Conservation (phyloP, 2,329 filamentous ascomycete species). For the Fusarium xyrophilum region DNA sequence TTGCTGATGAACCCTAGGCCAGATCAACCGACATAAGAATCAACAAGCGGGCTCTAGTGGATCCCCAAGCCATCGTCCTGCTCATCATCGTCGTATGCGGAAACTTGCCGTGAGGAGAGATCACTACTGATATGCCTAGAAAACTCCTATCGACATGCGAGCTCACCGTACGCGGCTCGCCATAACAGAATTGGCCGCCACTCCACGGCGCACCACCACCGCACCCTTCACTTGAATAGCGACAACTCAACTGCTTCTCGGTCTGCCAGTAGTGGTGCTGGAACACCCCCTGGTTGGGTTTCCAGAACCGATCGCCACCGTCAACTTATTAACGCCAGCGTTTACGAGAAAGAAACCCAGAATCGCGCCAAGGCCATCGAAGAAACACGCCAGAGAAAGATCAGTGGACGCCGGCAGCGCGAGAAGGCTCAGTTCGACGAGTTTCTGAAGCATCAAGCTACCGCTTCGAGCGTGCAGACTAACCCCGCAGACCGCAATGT, state of each 20-base stretch:
- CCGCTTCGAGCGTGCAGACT: constrained; percentile 24
- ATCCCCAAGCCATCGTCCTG: constrained; percentile 38
- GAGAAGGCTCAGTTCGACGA: constrained; percentile 65
- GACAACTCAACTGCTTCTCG: constrained; percentile 48
- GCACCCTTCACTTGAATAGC: constrained; percentile 70
- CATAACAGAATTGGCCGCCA: constrained; percentile 49
- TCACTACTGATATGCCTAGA: constrained; percentile 37
- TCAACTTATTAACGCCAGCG: constrained; percentile 80
- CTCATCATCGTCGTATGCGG: constrained; percentile 49
- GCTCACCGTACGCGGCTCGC: constrained; percentile 46
- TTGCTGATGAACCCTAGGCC: constrained; percentile 58
- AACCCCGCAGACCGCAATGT: constrained; percentile 58
- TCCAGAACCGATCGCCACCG: constrained; percentile 77
- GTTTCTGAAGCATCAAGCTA: constrained; percentile 44
- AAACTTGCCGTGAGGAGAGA: neutral
- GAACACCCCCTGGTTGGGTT: constrained; percentile 61
- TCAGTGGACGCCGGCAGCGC: constrained; percentile 58
- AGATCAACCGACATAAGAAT: constrained; percentile 81
- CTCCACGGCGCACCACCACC: constrained; percentile 52
- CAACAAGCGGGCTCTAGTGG: constrained; percentile 57
- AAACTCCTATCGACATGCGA: constrained; percentile 45
- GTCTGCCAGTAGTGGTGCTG: constrained; percentile 47
- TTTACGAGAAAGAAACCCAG: constrained; percentile 77
- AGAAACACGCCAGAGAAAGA: constrained; percentile 67
- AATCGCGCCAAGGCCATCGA: constrained; percentile 74